Evolutionary conservation across 2,329 filamentous ascomycete genomes (phyloP), one percentile per base, ranked within the genome.

Genomic region (Macroventuria anomochaeta): DNA sequence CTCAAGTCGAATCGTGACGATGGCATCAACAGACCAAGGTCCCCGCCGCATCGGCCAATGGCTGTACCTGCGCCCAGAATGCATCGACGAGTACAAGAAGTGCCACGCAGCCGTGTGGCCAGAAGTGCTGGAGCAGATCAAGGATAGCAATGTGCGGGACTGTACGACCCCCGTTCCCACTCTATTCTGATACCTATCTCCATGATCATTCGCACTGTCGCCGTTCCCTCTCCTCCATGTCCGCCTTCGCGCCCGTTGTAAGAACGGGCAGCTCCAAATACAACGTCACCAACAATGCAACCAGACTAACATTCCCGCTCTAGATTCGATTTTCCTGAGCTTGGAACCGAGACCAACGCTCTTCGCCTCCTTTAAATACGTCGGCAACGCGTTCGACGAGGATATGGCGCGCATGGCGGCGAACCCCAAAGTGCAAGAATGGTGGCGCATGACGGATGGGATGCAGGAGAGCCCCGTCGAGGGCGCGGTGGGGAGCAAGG

Each of bases 361-460:
- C 1, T 93, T 93, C 69, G 88, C 88, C 0, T 85, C 79, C 20
- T 91, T 92, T 79, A 92, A 90, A 71, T 93, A 93, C 65, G 79
- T 88, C n/a, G 90, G 90, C 0, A 83, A 83, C 55, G 83, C 90
- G 59, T 92, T 84, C 55, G 85, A 83, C 2, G 86, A 80, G 8
- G 90, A 93, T 68, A 93, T 93, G 90, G 82, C 84, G 72, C 81
- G 79, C 57, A 92, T 93, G 89, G 80, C 82, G 1, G 85, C 84
- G 52, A 91, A 92, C 63, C 82, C 84, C 1, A 87, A 87, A 67
- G 88, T 93, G 28, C 82, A 85, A 49, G 86, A 89, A 72, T 93
- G 90, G 90, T 93, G 89, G 89, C 78, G 78, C 53, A 88, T 93
- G 85, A 93, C 90, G 42, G 90, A 93, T 72, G 79, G 80, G 12